phyloP scores from a whole-genome alignment of 345 rosid species.

The Brassica juncea region DNA sequence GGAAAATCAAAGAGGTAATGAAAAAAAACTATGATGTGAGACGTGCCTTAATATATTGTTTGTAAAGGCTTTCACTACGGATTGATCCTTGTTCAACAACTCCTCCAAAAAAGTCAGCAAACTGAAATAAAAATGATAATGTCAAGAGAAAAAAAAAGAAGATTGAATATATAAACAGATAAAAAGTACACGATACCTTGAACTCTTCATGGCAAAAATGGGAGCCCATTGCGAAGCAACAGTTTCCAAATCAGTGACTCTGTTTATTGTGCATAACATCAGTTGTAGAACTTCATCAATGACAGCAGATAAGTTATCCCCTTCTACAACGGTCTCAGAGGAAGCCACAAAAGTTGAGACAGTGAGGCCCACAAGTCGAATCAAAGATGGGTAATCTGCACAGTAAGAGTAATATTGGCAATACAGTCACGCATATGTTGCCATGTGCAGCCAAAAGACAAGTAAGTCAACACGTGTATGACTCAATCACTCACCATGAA shows the following conservation, averaged over 20 bases:
- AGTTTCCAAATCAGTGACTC: slow-evolving; percentile 45
- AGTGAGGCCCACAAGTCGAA: slow-evolving; percentile 48
- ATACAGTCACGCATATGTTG: slow-evolving; percentile 14
- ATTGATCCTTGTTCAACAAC: slow-evolving; percentile 55
- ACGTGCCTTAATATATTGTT: slow-evolving; percentile 63
- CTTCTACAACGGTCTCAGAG: slow-evolving; percentile 39
- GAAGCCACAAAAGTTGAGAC: slow-evolving; percentile 49
- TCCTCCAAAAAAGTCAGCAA: slow-evolving; percentile 62
- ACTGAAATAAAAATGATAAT: slow-evolving; percentile 48
- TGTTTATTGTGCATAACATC: slow-evolving; percentile 60
- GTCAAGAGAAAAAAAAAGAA: slow-evolving; percentile 26
- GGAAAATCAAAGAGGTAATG: slow-evolving; percentile 15
- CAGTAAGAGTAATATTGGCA: slow-evolving; percentile 15
- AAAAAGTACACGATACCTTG: slow-evolving; percentile 50
- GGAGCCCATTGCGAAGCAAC: slow-evolving; percentile 72
- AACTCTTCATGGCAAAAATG: slow-evolving; percentile 54
- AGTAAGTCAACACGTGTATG: slow-evolving; percentile 22
- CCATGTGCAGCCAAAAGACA: slow-evolving; percentile 11
- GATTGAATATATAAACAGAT: not conserved
- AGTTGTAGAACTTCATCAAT: slow-evolving; percentile 67
- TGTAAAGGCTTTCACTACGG: slow-evolving; percentile 51
- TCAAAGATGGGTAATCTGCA: slow-evolving; percentile 63
- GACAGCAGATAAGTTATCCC: slow-evolving; percentile 46
- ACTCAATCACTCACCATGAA: slow-evolving; percentile 65
- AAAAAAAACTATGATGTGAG: slow-evolving; percentile 4